Evolutionary conservation across 1,284 basidiomycete species (phyloP).

Genomic region (Trametes versicolor): DNA sequence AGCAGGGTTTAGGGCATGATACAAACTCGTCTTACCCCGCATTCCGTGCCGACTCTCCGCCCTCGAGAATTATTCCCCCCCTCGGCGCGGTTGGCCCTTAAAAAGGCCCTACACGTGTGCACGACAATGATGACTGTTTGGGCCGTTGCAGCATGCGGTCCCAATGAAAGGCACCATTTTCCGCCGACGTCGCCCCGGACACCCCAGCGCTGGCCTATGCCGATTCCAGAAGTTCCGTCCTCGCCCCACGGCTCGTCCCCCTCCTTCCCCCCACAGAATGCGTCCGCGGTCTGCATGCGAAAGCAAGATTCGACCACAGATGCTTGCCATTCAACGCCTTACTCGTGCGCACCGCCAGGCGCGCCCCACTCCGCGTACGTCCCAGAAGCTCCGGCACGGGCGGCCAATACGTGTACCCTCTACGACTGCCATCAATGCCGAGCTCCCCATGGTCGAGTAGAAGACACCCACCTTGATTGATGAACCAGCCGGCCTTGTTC

Average conservation of each 20-base stretch:
- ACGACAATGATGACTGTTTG: conserved; percentile 26
- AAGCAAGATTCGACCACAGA: conserved; percentile 24
- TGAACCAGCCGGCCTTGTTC: conserved; percentile 26
- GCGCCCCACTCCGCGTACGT: conserved; percentile 25
- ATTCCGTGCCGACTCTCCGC: conserved; percentile 21
- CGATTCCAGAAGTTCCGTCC: conserved; percentile 26
- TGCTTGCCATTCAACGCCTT: conserved; percentile 18
- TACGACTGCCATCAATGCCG: conserved; percentile 28
- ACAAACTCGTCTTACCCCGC: conserved; percentile 16
- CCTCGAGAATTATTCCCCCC: conserved; percentile 2
- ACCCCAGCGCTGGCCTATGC: conserved; percentile 30
- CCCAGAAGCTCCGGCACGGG: conserved; percentile 28
- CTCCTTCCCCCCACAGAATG: conserved; percentile 17
- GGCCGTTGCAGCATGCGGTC: conserved; percentile 39
- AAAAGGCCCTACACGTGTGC: conserved; percentile 38
- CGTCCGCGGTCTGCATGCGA: conserved; percentile 16
- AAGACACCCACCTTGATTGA: conserved; percentile 34
- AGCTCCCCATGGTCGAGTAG: conserved; percentile 22
- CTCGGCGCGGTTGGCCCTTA: conserved; percentile 33
- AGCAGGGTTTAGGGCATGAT: conserved; percentile 19
- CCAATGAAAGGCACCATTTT: conserved; percentile 42
- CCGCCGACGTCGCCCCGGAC: conserved; percentile 47
- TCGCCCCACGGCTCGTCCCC: conserved; percentile 19
- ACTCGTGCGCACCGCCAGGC: conserved; percentile 1
- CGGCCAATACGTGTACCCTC: conserved; percentile 28